Conservation (phyloP, 2,329 filamentous ascomycete species). For the Ceratocystis smalleyi region DNA sequence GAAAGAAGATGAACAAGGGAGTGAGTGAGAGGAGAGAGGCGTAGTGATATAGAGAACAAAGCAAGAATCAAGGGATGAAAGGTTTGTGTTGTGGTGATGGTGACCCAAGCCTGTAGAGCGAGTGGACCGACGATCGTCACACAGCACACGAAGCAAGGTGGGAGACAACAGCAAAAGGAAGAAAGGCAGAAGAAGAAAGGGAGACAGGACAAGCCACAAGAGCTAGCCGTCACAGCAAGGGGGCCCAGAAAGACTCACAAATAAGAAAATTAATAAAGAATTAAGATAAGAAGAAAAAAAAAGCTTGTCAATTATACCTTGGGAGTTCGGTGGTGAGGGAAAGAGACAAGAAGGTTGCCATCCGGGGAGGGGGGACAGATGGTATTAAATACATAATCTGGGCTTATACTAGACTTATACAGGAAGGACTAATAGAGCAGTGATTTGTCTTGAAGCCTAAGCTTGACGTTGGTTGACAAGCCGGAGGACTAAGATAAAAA, state of each 20-base stretch:
- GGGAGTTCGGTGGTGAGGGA: background rate
- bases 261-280: constrained; percentile 7
- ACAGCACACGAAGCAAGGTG: background rate
- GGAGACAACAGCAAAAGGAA: background rate
- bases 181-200: background rate
- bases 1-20: no score
- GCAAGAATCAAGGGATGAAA: background rate
- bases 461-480: background rate
- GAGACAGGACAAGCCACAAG: background rate
- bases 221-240: background rate
- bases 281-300: constrained; percentile 7
- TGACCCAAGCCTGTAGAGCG: background rate
- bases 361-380: background rate
- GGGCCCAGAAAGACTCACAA: background rate
- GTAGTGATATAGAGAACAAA: background rate
- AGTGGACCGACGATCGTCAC: background rate
- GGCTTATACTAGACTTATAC: background rate
- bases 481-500: background rate
- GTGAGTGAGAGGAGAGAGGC: no score
- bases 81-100: background rate
- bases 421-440: background rate
- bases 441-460: background rate
- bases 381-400: constrained; percentile 4
- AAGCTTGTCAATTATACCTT: constrained; percentile 6
- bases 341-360: background rate